Conservation (phyloP, 192 early-diverging fungal species). For the Rhizoclosmatium sp. region DNA sequence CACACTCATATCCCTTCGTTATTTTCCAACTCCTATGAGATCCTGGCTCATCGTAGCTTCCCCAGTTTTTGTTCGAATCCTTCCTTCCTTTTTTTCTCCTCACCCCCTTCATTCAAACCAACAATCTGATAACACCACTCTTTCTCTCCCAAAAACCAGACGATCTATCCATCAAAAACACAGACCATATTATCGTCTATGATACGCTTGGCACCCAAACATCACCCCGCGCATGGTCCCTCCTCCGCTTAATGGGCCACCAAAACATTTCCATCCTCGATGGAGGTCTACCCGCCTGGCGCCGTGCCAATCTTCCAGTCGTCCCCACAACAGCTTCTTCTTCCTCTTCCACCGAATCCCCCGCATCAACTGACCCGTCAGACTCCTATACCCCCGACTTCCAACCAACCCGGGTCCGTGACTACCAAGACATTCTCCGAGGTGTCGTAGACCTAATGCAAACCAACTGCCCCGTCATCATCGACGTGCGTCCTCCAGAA, state of each 20-base stretch:
- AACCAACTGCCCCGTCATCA: constrained; percentile 36
- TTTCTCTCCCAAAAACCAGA: constrained; percentile 41
- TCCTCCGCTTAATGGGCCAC: constrained; percentile 83
- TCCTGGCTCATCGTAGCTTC: too few species aligned
- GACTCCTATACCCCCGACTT: constrained; percentile 38
- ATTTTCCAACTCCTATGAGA: too few species aligned
- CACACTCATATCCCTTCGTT: too few species aligned
- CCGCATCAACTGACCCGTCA: constrained; percentile 40
- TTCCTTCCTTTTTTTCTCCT: not conserved
- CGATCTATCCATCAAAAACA: constrained; percentile 76
- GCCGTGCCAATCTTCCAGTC: constrained; percentile 56
- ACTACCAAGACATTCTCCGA: constrained; percentile 44
- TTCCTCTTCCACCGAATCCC: not conserved
- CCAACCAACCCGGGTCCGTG: constrained; percentile 41
- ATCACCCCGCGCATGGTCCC: constrained; percentile 85
- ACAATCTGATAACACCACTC: too few species aligned
- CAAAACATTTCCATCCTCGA: constrained; percentile 85
- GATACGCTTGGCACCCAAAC: constrained; percentile 83
- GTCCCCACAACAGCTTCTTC: constrained; percentile 20
- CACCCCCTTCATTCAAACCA: not conserved
- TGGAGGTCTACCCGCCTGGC: constrained; percentile 89
- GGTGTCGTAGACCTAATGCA: constrained; percentile 47
- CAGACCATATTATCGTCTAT: constrained; percentile 91
- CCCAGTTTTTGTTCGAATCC: not conserved
- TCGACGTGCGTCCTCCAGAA: constrained; percentile 48